phyloP scores from a whole-genome alignment of 2,329 filamentous ascomycete species.

The Cercospora brassicicola region DNA sequence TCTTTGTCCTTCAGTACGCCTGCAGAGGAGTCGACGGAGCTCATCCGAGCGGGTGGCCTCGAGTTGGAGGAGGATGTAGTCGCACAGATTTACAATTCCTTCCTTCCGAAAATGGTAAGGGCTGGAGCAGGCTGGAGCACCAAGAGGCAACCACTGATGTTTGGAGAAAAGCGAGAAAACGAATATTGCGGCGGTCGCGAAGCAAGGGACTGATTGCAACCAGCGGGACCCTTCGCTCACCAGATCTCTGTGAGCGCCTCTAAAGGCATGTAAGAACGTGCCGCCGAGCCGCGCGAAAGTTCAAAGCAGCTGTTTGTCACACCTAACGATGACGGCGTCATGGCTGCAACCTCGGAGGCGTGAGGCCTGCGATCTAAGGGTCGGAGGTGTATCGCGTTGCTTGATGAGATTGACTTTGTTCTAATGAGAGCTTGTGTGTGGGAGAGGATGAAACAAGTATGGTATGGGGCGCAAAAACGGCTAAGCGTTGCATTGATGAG shows the following conservation, averaged over 20 bases:
- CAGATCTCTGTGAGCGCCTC: not conserved
- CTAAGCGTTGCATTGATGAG: not conserved
- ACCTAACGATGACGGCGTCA: not conserved
- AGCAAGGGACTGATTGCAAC: not conserved
- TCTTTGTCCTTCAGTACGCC: not conserved
- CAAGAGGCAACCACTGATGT: not conserved
- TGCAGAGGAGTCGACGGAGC: conserved; percentile 5
- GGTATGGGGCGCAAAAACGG: not conserved
- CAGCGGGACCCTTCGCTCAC: not conserved
- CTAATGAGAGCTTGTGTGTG: not conserved
- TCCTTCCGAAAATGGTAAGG: not conserved
- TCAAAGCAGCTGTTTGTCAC: not conserved
- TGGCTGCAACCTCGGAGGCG: not conserved
- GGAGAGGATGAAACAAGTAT: not conserved
- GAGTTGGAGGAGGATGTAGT: not conserved
- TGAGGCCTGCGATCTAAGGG: not conserved
- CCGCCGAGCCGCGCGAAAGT: not conserved
- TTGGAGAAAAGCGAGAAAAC: not conserved
- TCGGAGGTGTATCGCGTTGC: not conserved
- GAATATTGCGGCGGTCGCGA: not conserved
- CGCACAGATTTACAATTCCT: not conserved
- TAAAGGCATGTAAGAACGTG: not conserved
- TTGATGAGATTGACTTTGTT: not conserved
- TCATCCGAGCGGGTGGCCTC: not conserved
- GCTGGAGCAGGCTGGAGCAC: not conserved